phyloP scores from a whole-genome alignment of 1,139 yeast species.

The Sugiyamaella japonica region DNA sequence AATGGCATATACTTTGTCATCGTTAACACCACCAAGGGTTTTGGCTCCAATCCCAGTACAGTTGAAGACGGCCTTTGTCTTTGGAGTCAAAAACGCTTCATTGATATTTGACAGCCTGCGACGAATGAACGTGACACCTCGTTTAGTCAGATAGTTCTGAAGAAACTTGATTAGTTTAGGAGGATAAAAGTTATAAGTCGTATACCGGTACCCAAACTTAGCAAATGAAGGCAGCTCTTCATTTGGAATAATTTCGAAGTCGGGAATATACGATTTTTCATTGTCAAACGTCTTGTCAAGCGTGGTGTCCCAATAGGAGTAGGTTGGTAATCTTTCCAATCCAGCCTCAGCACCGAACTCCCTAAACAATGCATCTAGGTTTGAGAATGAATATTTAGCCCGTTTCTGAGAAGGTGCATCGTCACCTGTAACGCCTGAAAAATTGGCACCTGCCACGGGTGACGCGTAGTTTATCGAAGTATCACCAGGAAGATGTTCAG shows the following conservation, averaged over 20 bases:
- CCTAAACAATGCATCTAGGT: conserved; percentile 47
- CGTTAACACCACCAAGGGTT: conserved; percentile 57
- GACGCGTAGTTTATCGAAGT: conserved; percentile 68
- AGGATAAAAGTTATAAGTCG: conserved; percentile 67
- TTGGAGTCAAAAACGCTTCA: conserved; percentile 48
- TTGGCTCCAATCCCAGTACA: conserved; percentile 72
- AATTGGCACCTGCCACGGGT: conserved; percentile 67
- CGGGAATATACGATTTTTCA: conserved; percentile 23
- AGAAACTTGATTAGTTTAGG: conserved; percentile 56
- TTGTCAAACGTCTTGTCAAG: conserved; percentile 18
- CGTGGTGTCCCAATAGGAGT: conserved; percentile 52
- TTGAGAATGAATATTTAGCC: conserved; percentile 57
- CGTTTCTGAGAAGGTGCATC: conserved; percentile 52
- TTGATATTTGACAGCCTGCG: conserved; percentile 51
- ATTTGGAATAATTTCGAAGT: conserved; percentile 24
- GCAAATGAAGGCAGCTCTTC: conserved; percentile 50
- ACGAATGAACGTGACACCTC: conserved; percentile 54
- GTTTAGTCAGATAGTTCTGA: conserved; percentile 43
- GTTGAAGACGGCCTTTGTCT: conserved; percentile 56
- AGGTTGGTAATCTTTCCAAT: conserved; percentile 52
- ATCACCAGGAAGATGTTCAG: conserved; percentile 72
- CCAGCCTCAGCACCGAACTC: conserved; percentile 59
- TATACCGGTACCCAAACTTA: conserved; percentile 53
- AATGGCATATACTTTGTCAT: conserved; percentile 56
- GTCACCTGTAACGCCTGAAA: conserved; percentile 63